Conservation (phyloP, 1,139 yeast species). For the Arxiozyma bovina region DNA sequence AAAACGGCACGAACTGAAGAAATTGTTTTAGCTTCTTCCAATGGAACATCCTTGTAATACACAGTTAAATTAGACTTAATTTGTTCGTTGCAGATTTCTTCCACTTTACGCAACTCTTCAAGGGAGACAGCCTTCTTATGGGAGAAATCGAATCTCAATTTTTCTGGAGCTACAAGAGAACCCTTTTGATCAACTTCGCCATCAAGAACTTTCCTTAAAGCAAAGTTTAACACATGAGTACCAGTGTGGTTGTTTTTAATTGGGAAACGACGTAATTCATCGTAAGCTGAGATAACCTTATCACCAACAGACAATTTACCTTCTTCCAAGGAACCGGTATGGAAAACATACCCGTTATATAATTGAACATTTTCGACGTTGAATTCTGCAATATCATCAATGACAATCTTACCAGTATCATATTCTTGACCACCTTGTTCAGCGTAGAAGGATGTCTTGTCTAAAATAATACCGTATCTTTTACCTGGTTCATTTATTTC, state of each 20-base stretch:
- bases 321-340: constrained; percentile 77
- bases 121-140: constrained; percentile 74
- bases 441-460: constrained; percentile 90
- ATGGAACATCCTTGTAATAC: constrained; percentile 72
- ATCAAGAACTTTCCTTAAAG: constrained; percentile 78
- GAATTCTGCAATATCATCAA: constrained; percentile 82
- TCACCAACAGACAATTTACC: constrained; percentile 65
- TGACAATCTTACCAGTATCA: constrained; percentile 86
- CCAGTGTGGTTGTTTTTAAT: constrained; percentile 97
- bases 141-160: constrained; percentile 90
- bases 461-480: constrained; percentile 73
- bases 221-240: constrained; percentile 88
- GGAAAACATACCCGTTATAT: constrained; percentile 91
- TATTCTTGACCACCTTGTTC: constrained; percentile 99
- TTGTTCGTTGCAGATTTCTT: constrained; percentile 60
- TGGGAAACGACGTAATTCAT: constrained; percentile 93
- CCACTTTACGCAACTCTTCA: constrained; percentile 66
- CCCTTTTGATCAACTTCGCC: constrained; percentile 92
- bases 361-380: constrained; percentile 84
- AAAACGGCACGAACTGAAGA: constrained; percentile 92
- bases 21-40: constrained; percentile 63
- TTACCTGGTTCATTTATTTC: constrained; percentile 38
- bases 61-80: constrained; percentile 66
- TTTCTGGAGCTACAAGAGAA: constrained; percentile 90
- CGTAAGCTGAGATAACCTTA: constrained; percentile 74